These are phyloP conservation scores for Tillandsia leiboldiana DNA, from an alignment of 176 grass and related monocot species.

Conservation along the genomic window DNA sequence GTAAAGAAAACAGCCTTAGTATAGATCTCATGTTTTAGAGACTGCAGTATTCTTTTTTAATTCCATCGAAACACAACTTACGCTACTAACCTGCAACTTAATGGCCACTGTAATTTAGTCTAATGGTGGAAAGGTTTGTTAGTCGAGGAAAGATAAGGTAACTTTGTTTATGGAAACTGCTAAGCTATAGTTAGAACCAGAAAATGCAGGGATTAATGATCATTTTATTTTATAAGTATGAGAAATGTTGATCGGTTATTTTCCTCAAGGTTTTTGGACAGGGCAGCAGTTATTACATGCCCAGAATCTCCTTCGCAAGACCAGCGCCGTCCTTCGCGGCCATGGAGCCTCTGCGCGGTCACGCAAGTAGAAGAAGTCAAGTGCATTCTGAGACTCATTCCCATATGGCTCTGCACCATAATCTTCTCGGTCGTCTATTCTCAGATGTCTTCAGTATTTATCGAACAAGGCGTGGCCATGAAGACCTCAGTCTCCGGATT, in stretches of 20 bases:
- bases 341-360: slow-evolving; percentile 32
- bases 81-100: too few species aligned
- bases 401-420: slow-evolving; percentile 59
- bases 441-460: slow-evolving; percentile 50
- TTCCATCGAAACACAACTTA: too few species aligned
- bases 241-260: background rate
- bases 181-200: background rate
- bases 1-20: background rate
- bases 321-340: background rate
- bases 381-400: slow-evolving; percentile 36
- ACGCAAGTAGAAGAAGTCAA: slow-evolving; percentile 60
- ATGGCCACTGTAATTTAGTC: too few species aligned
- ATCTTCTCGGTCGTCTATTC: slow-evolving; percentile 37
- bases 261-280: slow-evolving; percentile 41
- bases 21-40: too few species aligned
- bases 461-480: slow-evolving; percentile 50
- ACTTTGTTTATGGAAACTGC: background rate
- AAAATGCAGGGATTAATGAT: too few species aligned
- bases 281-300: slow-evolving; percentile 28
- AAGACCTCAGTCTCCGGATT: slow-evolving; percentile 15
- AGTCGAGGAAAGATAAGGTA: background rate
- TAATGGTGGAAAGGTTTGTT: background rate
- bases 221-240: background rate
- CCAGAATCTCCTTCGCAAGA: background rate
- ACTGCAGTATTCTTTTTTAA: too few species aligned